Conservation (phyloP, 148 eudicot genomes). For the Arctostaphylos glauca region DNA sequence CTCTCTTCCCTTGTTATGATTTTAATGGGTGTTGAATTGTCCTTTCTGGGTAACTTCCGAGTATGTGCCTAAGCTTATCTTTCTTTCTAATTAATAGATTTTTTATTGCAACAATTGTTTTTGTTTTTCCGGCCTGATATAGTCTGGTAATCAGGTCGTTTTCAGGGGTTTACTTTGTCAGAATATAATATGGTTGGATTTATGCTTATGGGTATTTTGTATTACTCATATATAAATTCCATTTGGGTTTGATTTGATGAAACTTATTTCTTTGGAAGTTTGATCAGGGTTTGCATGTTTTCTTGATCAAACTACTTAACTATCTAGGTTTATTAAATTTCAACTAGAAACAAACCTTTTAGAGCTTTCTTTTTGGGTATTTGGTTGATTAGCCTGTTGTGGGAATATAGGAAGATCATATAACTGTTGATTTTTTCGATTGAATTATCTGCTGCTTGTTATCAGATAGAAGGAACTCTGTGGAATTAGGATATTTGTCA, state of each 20-base stretch:
- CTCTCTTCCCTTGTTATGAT: neutral
- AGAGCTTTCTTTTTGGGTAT: neutral
- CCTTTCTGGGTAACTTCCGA: conserved; percentile 3
- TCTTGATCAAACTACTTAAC: conserved; percentile 7
- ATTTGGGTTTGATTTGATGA: neutral
- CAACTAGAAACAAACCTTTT: neutral
- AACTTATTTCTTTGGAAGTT: neutral
- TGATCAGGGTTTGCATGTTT: neutral
- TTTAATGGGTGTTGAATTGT: neutral
- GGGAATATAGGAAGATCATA: neutral
- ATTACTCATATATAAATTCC: neutral
- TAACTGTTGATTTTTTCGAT: neutral
- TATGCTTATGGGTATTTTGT: neutral
- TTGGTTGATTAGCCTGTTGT: neutral
- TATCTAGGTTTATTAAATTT: conserved; percentile 9
- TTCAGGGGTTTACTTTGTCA: neutral
- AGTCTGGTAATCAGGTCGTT: neutral
- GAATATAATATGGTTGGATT: neutral
- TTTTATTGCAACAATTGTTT: neutral
- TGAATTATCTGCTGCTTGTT: no score
- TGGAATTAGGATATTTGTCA: neutral
- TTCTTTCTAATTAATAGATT: neutral
- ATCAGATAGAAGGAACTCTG: neutral
- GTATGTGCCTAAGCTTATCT: neutral
- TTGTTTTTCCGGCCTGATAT: neutral